A percentile compares a stretch with the other conserved stretches of the same genome.
phyloP scores from a whole-genome alignment of 352 stramenopile species.

The Globisporangium yorkense region DNA sequence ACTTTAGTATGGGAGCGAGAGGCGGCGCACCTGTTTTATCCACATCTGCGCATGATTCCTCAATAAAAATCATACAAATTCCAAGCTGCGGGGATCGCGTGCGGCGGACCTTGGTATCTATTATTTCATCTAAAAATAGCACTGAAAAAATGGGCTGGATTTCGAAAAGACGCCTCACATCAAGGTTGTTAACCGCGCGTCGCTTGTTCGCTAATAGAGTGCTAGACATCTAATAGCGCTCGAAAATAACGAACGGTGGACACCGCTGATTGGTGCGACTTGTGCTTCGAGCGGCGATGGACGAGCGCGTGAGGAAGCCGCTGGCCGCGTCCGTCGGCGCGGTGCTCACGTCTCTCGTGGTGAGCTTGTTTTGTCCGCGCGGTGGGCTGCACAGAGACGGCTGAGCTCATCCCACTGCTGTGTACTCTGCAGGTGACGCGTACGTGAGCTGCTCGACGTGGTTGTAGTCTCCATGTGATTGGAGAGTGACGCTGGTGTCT shows the following conservation, averaged over 20 bases:
- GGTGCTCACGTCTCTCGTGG: constrained; percentile 62
- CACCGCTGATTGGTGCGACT: neutral
- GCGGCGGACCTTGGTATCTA: neutral
- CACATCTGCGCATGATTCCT: neutral
- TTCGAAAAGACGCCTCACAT: neutral
- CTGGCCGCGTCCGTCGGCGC: constrained; percentile 54
- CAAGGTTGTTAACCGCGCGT: neutral
- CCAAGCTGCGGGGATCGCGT: neutral
- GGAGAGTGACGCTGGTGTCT: neutral
- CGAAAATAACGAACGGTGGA: neutral
- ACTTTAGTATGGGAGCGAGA: neutral
- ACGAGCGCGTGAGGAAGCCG: constrained; percentile 67
- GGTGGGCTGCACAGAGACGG: neutral
- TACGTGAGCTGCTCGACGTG: constrained; percentile 19
- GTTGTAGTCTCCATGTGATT: neutral
- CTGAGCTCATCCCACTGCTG: neutral
- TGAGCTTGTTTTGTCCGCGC: constrained; percentile 17
- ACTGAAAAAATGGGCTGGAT: too few relatives aligned
- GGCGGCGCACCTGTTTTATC: neutral
- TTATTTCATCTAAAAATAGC: constrained; percentile 1
- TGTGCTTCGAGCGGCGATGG: constrained; percentile 22
- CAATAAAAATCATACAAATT: constrained; percentile 1
- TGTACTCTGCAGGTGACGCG: constrained; percentile 45
- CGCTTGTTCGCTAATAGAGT: neutral
- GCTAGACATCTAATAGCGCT: neutral